Base-by-base conservation (phyloP, 78 protist species). In the Cavenderia fasciculata region DNA sequence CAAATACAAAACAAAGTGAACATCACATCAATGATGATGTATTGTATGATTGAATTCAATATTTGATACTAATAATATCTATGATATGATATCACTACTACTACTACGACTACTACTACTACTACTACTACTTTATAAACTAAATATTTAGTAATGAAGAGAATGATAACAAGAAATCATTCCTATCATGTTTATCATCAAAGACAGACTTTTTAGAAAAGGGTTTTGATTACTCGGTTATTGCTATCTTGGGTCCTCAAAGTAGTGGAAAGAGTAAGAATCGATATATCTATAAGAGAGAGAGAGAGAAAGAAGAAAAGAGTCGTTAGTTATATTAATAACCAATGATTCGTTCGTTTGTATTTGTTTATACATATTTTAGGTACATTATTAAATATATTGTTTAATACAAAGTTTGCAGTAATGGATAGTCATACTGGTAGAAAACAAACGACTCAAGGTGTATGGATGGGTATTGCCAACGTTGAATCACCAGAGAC, bases 231-330 rank as follows among this genome's bases (percentile, higher is more conserved):
- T 97, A 96, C 63, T 62, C 70, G 49, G 92, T 94, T 0, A 77
- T 97, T 21, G 89, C 96, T 3, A 94, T 97, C 31, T 59, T 97
- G 0, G 99, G 99, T 16, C 88, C 95, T 44, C 99, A 97, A 77
- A 78, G 94, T 59, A 78, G 94, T 38, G 99, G 99, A 7, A 97
- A 97, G 57, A 87, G 95, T n/a, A n/a, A n/a, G n/a, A n/a, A n/a
- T n/a, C n/a, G n/a, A 59, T 34, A n/a, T n/a, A n/a, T n/a, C n/a
- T n/a, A n/a, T n/a, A n/a, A n/a, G n/a, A n/a, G n/a, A n/a, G n/a
- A n/a, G n/a, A n/a, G n/a, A n/a, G n/a, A n/a, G n/a, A n/a, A n/a
- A n/a, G n/a, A n/a, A n/a, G n/a, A n/a, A n/a, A n/a, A n/a, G n/a
- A n/a, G n/a, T n/a, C n/a, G n/a, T n/a, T n/a, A n/a, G 4, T 69